These are phyloP conservation scores for Epichloe festucae DNA, from an alignment of 2,329 filamentous ascomycete species.

Conservation along the genomic window DNA sequence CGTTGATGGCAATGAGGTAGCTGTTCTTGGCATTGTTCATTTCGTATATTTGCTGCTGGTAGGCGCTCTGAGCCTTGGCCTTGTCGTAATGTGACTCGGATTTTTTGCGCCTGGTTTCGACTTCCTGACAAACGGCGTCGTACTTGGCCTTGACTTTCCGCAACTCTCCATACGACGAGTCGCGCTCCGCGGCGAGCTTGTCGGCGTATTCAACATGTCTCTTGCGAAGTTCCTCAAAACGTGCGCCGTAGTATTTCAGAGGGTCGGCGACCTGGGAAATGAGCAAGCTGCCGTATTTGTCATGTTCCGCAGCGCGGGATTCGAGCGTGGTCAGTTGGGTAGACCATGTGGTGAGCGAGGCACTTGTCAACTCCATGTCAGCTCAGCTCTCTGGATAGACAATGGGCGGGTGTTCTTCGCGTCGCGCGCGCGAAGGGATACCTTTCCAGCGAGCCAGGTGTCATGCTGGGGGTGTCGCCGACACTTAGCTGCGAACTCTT, in stretches of 20 bases:
- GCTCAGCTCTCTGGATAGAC: not conserved
- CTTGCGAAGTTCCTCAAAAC: slow-evolving; percentile 88
- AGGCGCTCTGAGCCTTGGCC: slow-evolving; percentile 77
- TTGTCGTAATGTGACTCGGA: slow-evolving; percentile 91
- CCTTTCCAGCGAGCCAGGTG: slow-evolving; percentile 89
- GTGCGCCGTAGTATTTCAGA: slow-evolving; percentile 56
- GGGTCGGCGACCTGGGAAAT: slow-evolving; percentile 75
- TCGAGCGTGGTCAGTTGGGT: slow-evolving; percentile 88
- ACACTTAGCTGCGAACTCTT: slow-evolving; percentile 82
- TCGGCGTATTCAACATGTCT: slow-evolving; percentile 77
- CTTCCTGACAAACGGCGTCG: slow-evolving; percentile 82
- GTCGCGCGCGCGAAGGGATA: slow-evolving; percentile 18
- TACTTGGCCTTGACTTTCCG: slow-evolving; percentile 90
- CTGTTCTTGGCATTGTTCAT: slow-evolving; percentile 98
- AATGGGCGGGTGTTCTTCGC: not conserved
- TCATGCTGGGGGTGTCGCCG: slow-evolving; percentile 84
- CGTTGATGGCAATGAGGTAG: slow-evolving; percentile 92
- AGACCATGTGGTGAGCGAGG: slow-evolving; percentile 92
- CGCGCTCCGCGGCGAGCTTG: slow-evolving; percentile 82
- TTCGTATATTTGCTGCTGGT: slow-evolving; percentile 82
- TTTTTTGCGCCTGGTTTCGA: slow-evolving; percentile 95
- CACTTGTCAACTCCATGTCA: slow-evolving; percentile 33
- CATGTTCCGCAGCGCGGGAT: slow-evolving; percentile 76
- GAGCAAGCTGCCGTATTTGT: slow-evolving; percentile 68
- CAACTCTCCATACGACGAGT: slow-evolving; percentile 69